phyloP scores from a whole-genome alignment of 495 filamentous ascomycete species.

The Xylaria bambusicola region DNA sequence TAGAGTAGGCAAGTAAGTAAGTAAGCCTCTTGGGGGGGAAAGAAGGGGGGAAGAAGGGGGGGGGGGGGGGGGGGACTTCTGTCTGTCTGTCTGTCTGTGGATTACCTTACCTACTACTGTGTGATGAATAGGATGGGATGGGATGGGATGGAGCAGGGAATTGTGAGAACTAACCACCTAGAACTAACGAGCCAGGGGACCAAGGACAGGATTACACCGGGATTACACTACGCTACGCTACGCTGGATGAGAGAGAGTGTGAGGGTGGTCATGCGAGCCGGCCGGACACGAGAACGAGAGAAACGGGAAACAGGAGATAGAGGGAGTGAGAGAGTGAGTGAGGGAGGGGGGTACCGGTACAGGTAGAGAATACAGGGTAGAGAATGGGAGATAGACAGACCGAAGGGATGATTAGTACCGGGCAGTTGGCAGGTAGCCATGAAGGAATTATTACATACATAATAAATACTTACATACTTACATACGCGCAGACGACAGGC shows the following conservation, averaged over 20 bases:
- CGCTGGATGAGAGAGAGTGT: no score
- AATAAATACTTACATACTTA: no score
- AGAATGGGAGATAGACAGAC: not conserved
- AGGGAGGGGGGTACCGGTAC: not conserved
- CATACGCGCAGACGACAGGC: no score
- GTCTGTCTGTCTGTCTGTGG: no score
- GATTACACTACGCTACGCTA: no score
- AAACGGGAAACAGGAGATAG: not conserved
- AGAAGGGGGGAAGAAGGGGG: no score
- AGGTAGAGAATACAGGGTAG: slow-evolving; percentile 4
- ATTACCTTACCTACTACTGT: not conserved
- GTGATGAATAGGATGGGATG: slow-evolving; percentile 7
- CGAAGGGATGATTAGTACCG: slow-evolving; percentile 14
- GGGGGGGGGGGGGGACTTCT: slow-evolving; percentile 10
- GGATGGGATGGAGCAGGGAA: slow-evolving; percentile 15
- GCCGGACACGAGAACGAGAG: not conserved
- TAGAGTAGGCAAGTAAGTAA: no score
- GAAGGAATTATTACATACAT: slow-evolving; percentile 18
- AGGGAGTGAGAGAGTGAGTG: not conserved
- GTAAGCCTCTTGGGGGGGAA: no score
- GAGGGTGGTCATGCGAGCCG: not conserved
- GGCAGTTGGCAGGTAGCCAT: slow-evolving; percentile 18
- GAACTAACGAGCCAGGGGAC: slow-evolving; percentile 17
- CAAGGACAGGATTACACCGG: no score
- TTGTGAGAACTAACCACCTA: slow-evolving; percentile 9